phyloP scores from a whole-genome alignment of 108 stramenopile species.

The Nitzschia putrida region DNA sequence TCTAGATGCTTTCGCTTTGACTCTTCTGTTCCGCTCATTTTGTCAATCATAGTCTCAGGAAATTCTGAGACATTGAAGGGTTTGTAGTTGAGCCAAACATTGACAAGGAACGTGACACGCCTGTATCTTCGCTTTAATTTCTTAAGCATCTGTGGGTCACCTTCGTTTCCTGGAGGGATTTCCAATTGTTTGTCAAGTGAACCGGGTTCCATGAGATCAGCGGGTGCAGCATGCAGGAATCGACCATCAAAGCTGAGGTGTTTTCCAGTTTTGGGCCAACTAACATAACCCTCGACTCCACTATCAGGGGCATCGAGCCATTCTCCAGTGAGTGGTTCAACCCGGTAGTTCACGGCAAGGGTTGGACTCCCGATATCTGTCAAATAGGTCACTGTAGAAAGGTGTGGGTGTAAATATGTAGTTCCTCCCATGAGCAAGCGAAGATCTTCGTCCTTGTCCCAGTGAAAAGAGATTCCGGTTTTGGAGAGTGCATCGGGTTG shows the following conservation, averaged over 20 bases:
- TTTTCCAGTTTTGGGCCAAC: conserved; percentile 73
- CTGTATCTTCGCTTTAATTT: conserved; percentile 31
- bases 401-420: conserved; percentile 75
- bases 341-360: conserved; percentile 52
- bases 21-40: conserved; percentile 51
- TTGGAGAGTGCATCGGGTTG: conserved; percentile 21
- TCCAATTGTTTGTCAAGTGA: conserved; percentile 51
- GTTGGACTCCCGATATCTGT: conserved; percentile 75
- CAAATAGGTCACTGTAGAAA: conserved; percentile 83
- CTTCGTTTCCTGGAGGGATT: not conserved
- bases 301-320: conserved; percentile 34
- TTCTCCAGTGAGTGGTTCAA: conserved; percentile 60
- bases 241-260: conserved; percentile 84
- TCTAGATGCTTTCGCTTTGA: conserved; percentile 8
- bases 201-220: conserved; percentile 61
- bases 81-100: conserved; percentile 88
- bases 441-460: conserved; percentile 88
- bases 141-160: conserved; percentile 1
- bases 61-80: conserved; percentile 76
- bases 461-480: conserved; percentile 80
- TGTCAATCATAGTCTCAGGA: conserved; percentile 65
- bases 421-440: conserved; percentile 67
- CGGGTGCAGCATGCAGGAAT: conserved; percentile 74
- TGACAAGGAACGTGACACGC: conserved; percentile 87
- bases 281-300: conserved; percentile 45